These are phyloP conservation scores for Cercospora sojina DNA, from an alignment of 2,329 filamentous ascomycete species.

Conservation along the genomic window DNA sequence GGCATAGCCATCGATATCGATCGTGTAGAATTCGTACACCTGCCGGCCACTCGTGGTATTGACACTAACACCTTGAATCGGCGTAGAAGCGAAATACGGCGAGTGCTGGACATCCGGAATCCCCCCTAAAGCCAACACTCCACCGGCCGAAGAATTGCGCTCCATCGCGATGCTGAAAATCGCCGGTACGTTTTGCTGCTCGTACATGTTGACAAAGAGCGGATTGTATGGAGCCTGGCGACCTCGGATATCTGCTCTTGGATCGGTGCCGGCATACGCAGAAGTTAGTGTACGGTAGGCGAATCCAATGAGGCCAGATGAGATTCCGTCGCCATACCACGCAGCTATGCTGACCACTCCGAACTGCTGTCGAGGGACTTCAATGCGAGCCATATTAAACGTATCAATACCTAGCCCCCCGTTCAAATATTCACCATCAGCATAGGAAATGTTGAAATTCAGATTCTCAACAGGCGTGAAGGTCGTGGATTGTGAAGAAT, in stretches of 20 bases:
- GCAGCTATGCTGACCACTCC: conserved; percentile 43
- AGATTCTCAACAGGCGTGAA: conserved; percentile 42
- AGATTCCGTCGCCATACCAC: conserved; percentile 38
- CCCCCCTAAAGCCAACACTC: conserved; percentile 52
- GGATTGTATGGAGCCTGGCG: conserved; percentile 46
- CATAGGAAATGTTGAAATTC: conserved; percentile 48
- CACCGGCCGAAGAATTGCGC: conserved; percentile 37
- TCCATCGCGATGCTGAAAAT: conserved; percentile 53
- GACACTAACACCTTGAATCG: conserved; percentile 37
- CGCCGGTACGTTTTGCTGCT: conserved; percentile 44
- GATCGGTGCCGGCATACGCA: conserved; percentile 38
- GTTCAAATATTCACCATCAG: conserved; percentile 43
- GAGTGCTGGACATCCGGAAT: conserved; percentile 47
- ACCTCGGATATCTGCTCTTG: conserved; percentile 26
- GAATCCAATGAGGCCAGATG: conserved; percentile 53
- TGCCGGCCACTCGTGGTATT: conserved; percentile 29
- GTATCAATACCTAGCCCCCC: conserved; percentile 44
- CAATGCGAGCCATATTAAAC: conserved; percentile 49
- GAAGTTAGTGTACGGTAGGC: conserved; percentile 52
- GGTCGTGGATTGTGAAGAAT: conserved; percentile 32
- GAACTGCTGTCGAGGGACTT: conserved; percentile 48
- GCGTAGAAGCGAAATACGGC: conserved; percentile 38
- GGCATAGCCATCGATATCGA: conserved; percentile 38
- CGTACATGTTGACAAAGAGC: conserved; percentile 53
- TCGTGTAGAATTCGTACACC: conserved; percentile 44